A percentile compares a stretch with the other conserved stretches of the same genome.
phyloP scores from a whole-genome alignment of 306 rosid species.

The Spatholobus suberectus region DNA sequence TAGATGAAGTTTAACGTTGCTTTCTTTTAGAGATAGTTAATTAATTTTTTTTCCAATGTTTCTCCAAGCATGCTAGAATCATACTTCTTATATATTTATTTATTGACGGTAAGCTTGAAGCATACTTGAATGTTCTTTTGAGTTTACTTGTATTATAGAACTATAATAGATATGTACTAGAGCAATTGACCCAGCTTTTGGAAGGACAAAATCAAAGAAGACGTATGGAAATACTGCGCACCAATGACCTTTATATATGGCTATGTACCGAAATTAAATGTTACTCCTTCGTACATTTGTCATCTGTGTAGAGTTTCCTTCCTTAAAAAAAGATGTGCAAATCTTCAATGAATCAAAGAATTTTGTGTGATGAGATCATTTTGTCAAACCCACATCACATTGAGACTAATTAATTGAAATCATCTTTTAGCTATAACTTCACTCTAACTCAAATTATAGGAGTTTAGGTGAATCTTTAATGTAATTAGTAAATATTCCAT shows the following conservation, averaged over 20 bases:
- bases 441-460: too few species aligned
- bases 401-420: background rate
- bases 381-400: background rate
- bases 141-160: background rate
- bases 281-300: background rate
- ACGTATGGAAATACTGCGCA: conserved; percentile 16
- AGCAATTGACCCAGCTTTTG: background rate
- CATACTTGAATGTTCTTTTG: background rate
- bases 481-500: too few species aligned
- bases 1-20: background rate
- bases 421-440: too few species aligned
- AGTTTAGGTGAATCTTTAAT: too few species aligned
- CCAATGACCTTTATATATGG: background rate
- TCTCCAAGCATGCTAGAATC: background rate
- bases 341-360: background rate
- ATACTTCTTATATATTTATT: background rate
- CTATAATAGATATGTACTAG: background rate
- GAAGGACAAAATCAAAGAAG: conserved; percentile 4
- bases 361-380: background rate
- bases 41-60: background rate
- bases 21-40: background rate
- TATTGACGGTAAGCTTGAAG: background rate
- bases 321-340: background rate
- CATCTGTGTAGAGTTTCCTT: background rate
- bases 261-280: conserved; percentile 8